phyloP scores from a whole-genome alignment of 2,329 filamentous ascomycete species.

The Coniella lustricola region DNA sequence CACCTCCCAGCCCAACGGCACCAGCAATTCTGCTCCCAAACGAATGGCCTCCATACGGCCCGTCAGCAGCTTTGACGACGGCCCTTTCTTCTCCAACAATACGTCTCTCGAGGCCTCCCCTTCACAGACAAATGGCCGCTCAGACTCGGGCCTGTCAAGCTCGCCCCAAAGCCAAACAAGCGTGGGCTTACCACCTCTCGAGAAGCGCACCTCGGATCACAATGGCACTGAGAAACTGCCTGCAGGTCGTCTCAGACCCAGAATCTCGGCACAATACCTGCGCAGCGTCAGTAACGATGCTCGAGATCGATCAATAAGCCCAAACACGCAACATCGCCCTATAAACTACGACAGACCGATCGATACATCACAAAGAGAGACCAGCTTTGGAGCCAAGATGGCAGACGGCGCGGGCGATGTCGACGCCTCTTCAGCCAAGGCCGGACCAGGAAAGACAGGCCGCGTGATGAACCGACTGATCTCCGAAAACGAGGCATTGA shows the following conservation, averaged over 20 bases:
- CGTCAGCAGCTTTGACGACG: slow-evolving; percentile 47
- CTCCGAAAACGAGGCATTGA: slow-evolving; percentile 71
- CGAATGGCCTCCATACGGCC: slow-evolving; percentile 44
- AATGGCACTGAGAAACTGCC: slow-evolving; percentile 26
- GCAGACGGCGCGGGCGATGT: slow-evolving; percentile 26
- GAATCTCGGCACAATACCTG: slow-evolving; percentile 12
- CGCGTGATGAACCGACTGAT: slow-evolving; percentile 76
- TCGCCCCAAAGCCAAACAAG: slow-evolving; percentile 49
- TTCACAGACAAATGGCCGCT: slow-evolving; percentile 23
- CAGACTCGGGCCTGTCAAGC: slow-evolving; percentile 45
- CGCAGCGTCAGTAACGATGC: slow-evolving; percentile 13
- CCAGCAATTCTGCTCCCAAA: slow-evolving; percentile 19
- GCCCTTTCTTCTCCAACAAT: slow-evolving; percentile 31
- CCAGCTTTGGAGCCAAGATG: slow-evolving; percentile 15
- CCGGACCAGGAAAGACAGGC: slow-evolving; percentile 66
- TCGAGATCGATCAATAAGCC: slow-evolving; percentile 12
- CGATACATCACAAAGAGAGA: slow-evolving; percentile 23
- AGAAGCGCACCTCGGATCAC: slow-evolving; percentile 27
- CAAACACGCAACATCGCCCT: background rate
- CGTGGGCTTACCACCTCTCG: slow-evolving; percentile 34
- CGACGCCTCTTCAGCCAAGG: slow-evolving; percentile 64
- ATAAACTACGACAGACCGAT: slow-evolving; percentile 15
- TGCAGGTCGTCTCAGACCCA: slow-evolving; percentile 31
- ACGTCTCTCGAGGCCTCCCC: slow-evolving; percentile 30
- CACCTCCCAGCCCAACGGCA: slow-evolving; percentile 20